Base-by-base conservation (phyloP, 1,284 basidiomycete genomes). In the Ustilago bromivora region DNA sequence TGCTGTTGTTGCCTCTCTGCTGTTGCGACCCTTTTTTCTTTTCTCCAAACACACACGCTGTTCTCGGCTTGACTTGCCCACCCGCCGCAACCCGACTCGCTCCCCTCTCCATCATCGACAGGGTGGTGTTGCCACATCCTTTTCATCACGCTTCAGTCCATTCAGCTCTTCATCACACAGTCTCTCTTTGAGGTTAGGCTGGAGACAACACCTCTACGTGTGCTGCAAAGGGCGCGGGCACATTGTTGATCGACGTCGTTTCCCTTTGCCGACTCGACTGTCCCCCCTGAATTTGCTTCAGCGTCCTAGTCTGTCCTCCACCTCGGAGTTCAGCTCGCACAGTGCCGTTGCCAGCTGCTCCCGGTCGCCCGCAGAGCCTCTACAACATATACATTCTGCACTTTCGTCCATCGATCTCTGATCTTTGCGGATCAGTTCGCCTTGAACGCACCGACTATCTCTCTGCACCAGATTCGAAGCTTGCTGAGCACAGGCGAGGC, bases 401-500 rank as follows among this genome's bases (percentile, higher is more conserved):
- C 12, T 17, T 6, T 41, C 40, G 40, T 15, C 40, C 15, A 17
- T 17, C 17, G 17, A 4, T 41, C 17, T 17, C 40, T n/a, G 52
- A 36, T 36, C 57, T 17, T 58, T 12, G 6, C 46, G n/a, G 34
- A 15, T 34, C 10, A 13, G 35, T 23, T 19, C 43, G 6, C 19
- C 43, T 46, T 3, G 17, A 46, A 6, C 43, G 17, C 51, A 23
- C 34, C 41, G 36, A 3, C 17, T 36, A 28, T 28, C 10, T 15
- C 38, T 40, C 32, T 15, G 32, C 28, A 23, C 31, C 49, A 10
- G 28, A 34, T 19, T 15, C 10, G n/a, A 51, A 23, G 41, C 35
- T 47, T 54, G 60, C 56, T 58, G 41, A 19, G 32, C n/a, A 36
- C 40, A 3, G 46, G 66, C 66, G 59, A 63, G 43, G 38, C 56